Conservation (phyloP, 345 rosid species). For the Dipteronia sinensis region DNA sequence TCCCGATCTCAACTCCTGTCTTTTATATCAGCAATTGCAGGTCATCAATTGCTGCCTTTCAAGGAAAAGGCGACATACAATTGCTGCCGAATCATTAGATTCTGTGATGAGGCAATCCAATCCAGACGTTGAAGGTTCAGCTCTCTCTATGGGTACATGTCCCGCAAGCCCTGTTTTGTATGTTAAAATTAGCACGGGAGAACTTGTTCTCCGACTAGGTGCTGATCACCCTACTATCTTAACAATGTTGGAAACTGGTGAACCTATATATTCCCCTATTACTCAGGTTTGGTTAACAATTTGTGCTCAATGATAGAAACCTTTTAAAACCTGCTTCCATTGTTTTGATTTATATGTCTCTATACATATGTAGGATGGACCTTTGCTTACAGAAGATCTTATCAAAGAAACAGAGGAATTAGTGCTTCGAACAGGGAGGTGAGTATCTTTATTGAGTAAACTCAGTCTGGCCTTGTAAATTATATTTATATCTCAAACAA, state of each 20-base stretch:
- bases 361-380: conserved; percentile 71
- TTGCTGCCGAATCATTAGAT: conserved; percentile 74
- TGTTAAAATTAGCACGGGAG: conserved; percentile 66
- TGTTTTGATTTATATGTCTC: conserved; percentile 22
- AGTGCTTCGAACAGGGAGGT: conserved; percentile 97
- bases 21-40: conserved; percentile 81
- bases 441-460: conserved; percentile 23
- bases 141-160: conserved; percentile 25
- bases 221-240: conserved; percentile 53
- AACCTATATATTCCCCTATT: conserved; percentile 81
- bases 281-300: conserved; percentile 64
- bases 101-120: conserved; percentile 59
- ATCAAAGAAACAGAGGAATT: conserved; percentile 95
- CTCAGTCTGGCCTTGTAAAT: background rate
- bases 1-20: conserved; percentile 89
- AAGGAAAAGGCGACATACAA: conserved; percentile 59
- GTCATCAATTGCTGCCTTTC: conserved; percentile 91
- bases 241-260: conserved; percentile 89
- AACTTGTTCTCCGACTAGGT: conserved; percentile 79
- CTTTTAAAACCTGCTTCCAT: conserved; percentile 6
- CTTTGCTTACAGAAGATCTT: conserved; percentile 93
- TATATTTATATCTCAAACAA: background rate
- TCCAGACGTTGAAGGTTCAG: conserved; percentile 44
- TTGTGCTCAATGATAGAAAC: conserved; percentile 18
- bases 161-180: conserved; percentile 48